phyloP scores from a whole-genome alignment of 2,329 filamentous ascomycete species.

The Botryotinia globosa region DNA sequence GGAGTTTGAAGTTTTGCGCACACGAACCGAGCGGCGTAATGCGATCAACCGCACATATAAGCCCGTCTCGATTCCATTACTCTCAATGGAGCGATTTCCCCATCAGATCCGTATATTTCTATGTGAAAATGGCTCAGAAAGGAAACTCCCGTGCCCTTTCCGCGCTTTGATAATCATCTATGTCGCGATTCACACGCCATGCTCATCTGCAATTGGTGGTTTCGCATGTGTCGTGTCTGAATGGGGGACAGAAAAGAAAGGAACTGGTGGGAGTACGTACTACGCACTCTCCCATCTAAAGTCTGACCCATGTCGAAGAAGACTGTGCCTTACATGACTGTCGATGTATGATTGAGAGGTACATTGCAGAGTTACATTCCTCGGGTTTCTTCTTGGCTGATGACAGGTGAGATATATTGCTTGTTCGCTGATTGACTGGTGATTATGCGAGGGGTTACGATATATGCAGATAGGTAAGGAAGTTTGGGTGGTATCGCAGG shows the following conservation, averaged over 20 bases:
- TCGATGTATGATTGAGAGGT: slow-evolving; percentile 6
- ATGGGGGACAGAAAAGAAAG: not conserved
- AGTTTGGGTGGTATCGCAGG: slow-evolving; percentile 13
- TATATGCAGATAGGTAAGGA: slow-evolving; percentile 10
- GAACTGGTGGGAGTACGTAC: not conserved
- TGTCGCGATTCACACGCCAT: not conserved
- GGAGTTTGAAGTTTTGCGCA: not conserved
- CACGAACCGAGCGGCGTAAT: not conserved
- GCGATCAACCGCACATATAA: not conserved
- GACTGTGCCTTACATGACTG: not conserved
- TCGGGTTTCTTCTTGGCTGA: not conserved
- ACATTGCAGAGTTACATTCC: slow-evolving; percentile 16
- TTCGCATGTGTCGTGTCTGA: not conserved
- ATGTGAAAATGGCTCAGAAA: not conserved
- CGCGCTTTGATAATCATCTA: slow-evolving; percentile 7
- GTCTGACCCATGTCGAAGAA: not conserved
- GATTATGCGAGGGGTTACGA: slow-evolving; percentile 17
- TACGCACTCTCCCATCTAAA: not conserved
- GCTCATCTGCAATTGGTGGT: not conserved
- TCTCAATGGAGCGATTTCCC: not conserved
- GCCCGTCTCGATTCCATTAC: not conserved
- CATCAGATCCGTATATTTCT: not conserved
- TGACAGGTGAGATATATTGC: not conserved
- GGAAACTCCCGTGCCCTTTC: slow-evolving; percentile 1
- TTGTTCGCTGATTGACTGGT: not conserved